A percentile compares a stretch with the other conserved stretches of the same genome.
Evolutionary conservation across 2,329 filamentous ascomycete species (phyloP).

Genomic region (Nothophoma quercina): DNA sequence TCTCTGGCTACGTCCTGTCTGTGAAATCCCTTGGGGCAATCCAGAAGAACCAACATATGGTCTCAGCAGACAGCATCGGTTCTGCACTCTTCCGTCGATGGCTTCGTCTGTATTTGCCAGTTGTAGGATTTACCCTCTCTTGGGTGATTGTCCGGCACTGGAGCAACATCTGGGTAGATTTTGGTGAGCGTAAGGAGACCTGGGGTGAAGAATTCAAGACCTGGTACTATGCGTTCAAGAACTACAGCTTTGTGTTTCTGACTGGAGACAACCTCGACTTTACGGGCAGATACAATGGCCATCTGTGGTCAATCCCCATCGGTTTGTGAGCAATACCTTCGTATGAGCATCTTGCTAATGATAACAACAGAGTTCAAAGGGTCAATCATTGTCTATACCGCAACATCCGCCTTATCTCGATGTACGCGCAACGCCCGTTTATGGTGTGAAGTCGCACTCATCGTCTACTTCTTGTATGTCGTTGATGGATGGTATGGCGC

Average conservation of each 20-base stretch:
- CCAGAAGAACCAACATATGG: slow-evolving; percentile 50
- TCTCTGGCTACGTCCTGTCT: slow-evolving; percentile 62
- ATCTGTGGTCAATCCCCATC: slow-evolving; percentile 49
- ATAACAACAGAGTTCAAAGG: slow-evolving; percentile 55
- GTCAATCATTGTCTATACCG: slow-evolving; percentile 69
- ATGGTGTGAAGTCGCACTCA: slow-evolving; percentile 60
- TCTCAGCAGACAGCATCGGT: slow-evolving; percentile 54
- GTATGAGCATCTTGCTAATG: neutral
- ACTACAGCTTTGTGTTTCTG: slow-evolving; percentile 71
- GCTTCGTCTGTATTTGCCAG: slow-evolving; percentile 59
- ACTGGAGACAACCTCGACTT: slow-evolving; percentile 66
- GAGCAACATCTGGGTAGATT: slow-evolving; percentile 44
- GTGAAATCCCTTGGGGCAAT: slow-evolving; percentile 55
- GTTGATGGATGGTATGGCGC: slow-evolving; percentile 68
- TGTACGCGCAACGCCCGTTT: slow-evolving; percentile 64
- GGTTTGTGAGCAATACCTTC: neutral
- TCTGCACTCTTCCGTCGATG: slow-evolving; percentile 61
- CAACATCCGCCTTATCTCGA: slow-evolving; percentile 64
- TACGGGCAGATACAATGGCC: slow-evolving; percentile 49
- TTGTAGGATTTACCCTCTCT: slow-evolving; percentile 63
- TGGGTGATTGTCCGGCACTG: slow-evolving; percentile 63
- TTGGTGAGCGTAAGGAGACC: slow-evolving; percentile 60
- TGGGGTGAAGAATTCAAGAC: slow-evolving; percentile 38
- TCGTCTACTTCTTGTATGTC: slow-evolving; percentile 72
- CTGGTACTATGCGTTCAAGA: slow-evolving; percentile 59